Evolutionary conservation across 371 early-diverging fungal genomes (phyloP).

Genomic region (Quaeritorhiza haematococci): DNA sequence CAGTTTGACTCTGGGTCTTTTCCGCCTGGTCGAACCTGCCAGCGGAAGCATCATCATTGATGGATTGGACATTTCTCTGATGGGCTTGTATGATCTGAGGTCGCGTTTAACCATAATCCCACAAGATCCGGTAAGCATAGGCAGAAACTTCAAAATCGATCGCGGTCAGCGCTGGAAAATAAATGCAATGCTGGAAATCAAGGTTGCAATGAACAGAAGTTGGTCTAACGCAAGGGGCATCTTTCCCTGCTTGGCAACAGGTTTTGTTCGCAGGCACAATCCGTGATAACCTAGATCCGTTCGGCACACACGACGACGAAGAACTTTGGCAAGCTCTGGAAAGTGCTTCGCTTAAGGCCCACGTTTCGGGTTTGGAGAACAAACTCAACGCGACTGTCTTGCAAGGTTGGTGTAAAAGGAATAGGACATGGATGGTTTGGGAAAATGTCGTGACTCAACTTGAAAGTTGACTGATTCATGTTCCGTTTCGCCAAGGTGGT

Average conservation of each 20-base stretch:
- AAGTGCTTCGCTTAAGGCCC: constrained; percentile 61
- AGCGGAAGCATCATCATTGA: constrained; percentile 71
- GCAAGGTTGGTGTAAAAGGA: constrained; percentile 10
- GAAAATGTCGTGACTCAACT: background rate
- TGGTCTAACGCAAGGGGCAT: no score
- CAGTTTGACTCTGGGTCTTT: constrained; percentile 78
- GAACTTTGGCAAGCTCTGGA: constrained; percentile 82
- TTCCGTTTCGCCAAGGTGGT: constrained; percentile 73
- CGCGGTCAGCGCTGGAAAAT: no score
- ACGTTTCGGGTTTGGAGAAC: constrained; percentile 55
- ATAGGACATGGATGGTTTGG: constrained; percentile 9
- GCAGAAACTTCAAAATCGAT: no score
- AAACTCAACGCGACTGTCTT: constrained; percentile 48
- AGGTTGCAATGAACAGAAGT: no score
- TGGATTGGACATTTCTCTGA: constrained; percentile 71
- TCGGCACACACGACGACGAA: constrained; percentile 60
- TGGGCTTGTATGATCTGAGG: constrained; percentile 72
- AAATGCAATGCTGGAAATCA: no score
- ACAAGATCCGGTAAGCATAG: constrained; percentile 83
- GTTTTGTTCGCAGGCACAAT: constrained; percentile 35
- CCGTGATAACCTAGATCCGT: constrained; percentile 80
- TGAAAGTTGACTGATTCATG: constrained; percentile 41
- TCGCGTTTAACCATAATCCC: constrained; percentile 75
- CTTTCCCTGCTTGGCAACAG: no score
- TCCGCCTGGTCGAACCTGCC: constrained; percentile 86